phyloP scores from a whole-genome alignment of 805 yeast genomes.

The Scheffersomyces stipitis region DNA sequence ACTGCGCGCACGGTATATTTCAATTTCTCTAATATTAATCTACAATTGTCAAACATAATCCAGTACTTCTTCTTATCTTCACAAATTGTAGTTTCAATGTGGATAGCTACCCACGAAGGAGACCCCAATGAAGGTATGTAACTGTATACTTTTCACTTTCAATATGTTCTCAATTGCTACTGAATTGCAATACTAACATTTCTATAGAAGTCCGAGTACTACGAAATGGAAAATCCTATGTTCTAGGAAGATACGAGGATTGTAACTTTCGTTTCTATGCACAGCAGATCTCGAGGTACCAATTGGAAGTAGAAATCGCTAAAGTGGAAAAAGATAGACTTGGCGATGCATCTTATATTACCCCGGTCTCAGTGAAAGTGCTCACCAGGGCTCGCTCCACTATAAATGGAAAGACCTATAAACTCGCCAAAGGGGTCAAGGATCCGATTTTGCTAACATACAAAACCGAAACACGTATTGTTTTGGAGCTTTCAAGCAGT shows the following conservation, averaged over 20 bases:
- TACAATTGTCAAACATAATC: too few species aligned
- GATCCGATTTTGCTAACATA: constrained; percentile 6
- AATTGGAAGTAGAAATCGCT: constrained; percentile 20
- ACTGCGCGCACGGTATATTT: too few species aligned
- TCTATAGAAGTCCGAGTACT: constrained; percentile 6
- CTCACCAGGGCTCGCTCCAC: constrained; percentile 30
- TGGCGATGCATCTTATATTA: constrained; percentile 4
- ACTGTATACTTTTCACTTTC: not conserved
- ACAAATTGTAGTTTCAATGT: constrained; percentile 7
- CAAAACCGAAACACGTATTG: constrained; percentile 9
- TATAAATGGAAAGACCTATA: constrained; percentile 25
- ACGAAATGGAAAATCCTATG: constrained; percentile 11
- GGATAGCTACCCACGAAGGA: constrained; percentile 5
- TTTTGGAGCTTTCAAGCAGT: not conserved
- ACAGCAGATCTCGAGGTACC: constrained; percentile 30
- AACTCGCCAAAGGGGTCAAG: constrained; percentile 12
- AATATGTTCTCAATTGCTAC: too few species aligned
- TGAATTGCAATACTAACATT: too few species aligned
- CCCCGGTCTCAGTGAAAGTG: constrained; percentile 20
- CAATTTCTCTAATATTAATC: too few species aligned
- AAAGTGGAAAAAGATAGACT: constrained; percentile 4
- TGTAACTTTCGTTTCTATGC: constrained; percentile 27
- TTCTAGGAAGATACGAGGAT: constrained; percentile 30
- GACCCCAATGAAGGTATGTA: constrained; percentile 6
- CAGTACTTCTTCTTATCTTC: too few species aligned